phyloP scores from a whole-genome alignment of 2,329 filamentous ascomycete genomes.

The Parastagonospora avenae region DNA sequence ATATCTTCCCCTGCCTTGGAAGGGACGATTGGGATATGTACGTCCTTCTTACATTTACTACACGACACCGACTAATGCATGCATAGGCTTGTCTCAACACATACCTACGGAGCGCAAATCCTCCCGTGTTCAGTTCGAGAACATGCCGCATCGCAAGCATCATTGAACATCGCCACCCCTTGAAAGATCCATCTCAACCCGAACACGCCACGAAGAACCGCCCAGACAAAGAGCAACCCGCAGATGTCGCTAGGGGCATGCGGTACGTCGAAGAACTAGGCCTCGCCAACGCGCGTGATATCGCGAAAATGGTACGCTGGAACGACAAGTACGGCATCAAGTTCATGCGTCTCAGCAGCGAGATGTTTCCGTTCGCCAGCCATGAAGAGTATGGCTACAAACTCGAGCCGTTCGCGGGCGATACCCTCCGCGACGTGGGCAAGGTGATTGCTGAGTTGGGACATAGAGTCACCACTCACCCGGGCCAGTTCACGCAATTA shows the following conservation, averaged over 20 bases:
- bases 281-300: conserved; percentile 80
- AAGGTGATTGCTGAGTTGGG: conserved; percentile 76
- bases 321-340: conserved; percentile 91
- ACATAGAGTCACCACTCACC: conserved; percentile 87
- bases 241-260: conserved; percentile 69
- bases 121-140: conserved; percentile 86
- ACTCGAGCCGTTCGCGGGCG: conserved; percentile 80
- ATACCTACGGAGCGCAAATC: conserved; percentile 80
- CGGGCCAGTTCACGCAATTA: conserved; percentile 87
- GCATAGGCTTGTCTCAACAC: conserved; percentile 85
- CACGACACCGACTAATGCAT: conserved; percentile 22
- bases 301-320: conserved; percentile 86
- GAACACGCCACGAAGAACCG: conserved; percentile 85
- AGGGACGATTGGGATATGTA: conserved; percentile 86
- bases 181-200: conserved; percentile 74
- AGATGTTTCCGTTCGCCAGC: conserved; percentile 97
- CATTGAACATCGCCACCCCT: conserved; percentile 82
- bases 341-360: conserved; percentile 89
- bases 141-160: conserved; percentile 93
- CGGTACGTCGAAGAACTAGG: conserved; percentile 78
- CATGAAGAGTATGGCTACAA: conserved; percentile 87
- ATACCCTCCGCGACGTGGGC: conserved; percentile 76
- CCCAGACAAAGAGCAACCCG: conserved; percentile 73
- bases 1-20: conserved; percentile 87
- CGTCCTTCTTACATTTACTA: conserved; percentile 41